Percentiles rank a stretch among this genome's conserved stretches.
Conservation (phyloP, 2,329 filamentous ascomycete genomes). For the Aureobasidium lini region DNA sequence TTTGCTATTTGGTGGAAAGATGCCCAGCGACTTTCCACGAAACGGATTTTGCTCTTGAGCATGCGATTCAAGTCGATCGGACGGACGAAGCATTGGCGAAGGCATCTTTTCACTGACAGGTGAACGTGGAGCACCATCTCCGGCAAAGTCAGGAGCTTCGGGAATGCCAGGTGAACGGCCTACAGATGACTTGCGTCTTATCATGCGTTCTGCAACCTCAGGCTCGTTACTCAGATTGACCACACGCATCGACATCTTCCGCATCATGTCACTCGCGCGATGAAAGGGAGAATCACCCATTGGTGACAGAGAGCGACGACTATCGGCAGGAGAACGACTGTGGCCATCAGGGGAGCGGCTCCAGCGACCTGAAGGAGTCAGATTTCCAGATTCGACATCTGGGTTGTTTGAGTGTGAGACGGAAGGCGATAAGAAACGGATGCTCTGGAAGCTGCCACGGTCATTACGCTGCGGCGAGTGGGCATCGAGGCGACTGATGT, state of each 20-base stretch:
- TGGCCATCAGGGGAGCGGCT: constrained; percentile 39
- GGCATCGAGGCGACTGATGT: constrained; percentile 35
- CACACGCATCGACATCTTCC: constrained; percentile 88
- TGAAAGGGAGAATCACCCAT: constrained; percentile 40
- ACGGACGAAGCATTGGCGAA: constrained; percentile 24
- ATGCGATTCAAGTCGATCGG: constrained; percentile 16
- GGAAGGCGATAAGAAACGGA: constrained; percentile 43
- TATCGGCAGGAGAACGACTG: constrained; percentile 27
- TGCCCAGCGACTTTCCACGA: constrained; percentile 74
- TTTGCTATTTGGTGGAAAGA: constrained; percentile 72
- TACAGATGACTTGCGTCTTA: constrained; percentile 54
- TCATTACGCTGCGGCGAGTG: constrained; percentile 36
- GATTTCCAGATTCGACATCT: constrained; percentile 52
- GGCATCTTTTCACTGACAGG: constrained; percentile 26
- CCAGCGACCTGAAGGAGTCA: constrained; percentile 48
- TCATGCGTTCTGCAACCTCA: constrained; percentile 68
- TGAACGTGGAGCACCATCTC: constrained; percentile 22
- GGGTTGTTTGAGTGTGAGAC: constrained; percentile 51
- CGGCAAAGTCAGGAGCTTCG: constrained; percentile 37
- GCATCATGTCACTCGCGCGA: constrained; percentile 44
- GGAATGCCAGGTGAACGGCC: constrained; percentile 43
- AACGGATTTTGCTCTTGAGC: constrained; percentile 59
- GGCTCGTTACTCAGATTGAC: constrained; percentile 95
- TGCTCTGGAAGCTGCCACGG: constrained; percentile 41
- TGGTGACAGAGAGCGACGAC: constrained; percentile 40